These are phyloP conservation scores for Capsicum chinense DNA, from an alignment of 257 asterid species.

Conservation along the genomic window DNA sequence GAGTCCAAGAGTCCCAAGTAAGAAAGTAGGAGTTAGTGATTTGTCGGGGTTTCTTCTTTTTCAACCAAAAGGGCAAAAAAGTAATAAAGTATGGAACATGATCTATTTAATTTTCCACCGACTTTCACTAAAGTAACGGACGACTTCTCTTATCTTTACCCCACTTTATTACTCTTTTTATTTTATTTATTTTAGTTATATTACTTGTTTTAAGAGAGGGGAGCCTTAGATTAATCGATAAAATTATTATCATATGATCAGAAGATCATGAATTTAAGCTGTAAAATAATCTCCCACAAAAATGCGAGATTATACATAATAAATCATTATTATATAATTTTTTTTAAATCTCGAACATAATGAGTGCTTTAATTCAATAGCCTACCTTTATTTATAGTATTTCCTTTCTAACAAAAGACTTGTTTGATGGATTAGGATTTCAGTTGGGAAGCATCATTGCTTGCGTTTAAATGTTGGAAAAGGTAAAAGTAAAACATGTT, in stretches of 20 bases:
- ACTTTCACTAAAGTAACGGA: slow-evolving; percentile 33
- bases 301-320: too few relatives aligned
- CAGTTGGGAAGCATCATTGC: slow-evolving; percentile 41
- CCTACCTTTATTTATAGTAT: neutral
- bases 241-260: too few relatives aligned
- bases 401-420: slow-evolving; percentile 19
- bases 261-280: too few relatives aligned
- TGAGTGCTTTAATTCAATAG: too few relatives aligned
- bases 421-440: slow-evolving; percentile 35
- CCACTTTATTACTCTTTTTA: too few relatives aligned
- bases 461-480: slow-evolving; percentile 43
- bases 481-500: slow-evolving; percentile 6
- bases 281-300: too few relatives aligned
- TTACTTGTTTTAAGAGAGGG: too few relatives aligned
- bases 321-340: too few relatives aligned
- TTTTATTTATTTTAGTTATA: too few relatives aligned
- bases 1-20: slow-evolving; percentile 25
- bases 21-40: neutral
- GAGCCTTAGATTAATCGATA: too few relatives aligned
- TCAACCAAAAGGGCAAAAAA: slow-evolving; percentile 21
- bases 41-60: slow-evolving; percentile 23
- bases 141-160: slow-evolving; percentile 21
- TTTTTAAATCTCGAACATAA: too few relatives aligned
- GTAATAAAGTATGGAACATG: neutral
- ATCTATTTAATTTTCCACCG: slow-evolving; percentile 38